Conservation (phyloP, 148 eudicot genomes). For the Cornus florida region DNA sequence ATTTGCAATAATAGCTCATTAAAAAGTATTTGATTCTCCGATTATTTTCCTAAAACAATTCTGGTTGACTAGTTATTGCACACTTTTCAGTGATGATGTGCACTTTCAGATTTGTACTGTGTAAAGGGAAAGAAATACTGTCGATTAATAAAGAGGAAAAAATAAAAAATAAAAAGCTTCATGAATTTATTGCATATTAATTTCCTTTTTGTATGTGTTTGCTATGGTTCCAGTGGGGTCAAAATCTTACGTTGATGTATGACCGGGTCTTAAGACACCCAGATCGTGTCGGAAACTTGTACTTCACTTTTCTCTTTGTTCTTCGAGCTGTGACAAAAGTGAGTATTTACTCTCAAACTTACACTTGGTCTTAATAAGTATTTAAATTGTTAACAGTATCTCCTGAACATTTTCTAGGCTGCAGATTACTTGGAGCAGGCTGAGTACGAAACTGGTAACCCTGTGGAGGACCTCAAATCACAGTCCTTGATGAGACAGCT, state of each 20-base stretch:
- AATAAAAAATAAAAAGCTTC: too few relatives aligned
- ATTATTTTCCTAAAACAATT: too few relatives aligned
- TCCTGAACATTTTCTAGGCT: constrained; percentile 39
- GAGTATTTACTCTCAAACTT: too few relatives aligned
- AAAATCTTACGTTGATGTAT: constrained; percentile 51
- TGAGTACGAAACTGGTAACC: constrained; percentile 73
- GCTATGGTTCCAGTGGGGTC: constrained; percentile 63
- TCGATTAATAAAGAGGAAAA: too few relatives aligned
- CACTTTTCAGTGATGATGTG: too few relatives aligned
- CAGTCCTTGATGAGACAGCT: constrained; percentile 49
- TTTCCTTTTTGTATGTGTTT: neutral
- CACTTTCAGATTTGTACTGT: too few relatives aligned
- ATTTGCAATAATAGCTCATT: too few relatives aligned
- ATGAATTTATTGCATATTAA: neutral
- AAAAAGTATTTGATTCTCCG: neutral
- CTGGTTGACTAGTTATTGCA: neutral
- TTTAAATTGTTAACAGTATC: neutral
- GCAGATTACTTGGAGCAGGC: constrained; percentile 73
- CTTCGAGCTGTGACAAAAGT: too few relatives aligned
- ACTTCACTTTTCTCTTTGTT: neutral
- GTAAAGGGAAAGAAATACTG: too few relatives aligned
- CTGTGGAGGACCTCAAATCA: constrained; percentile 36
- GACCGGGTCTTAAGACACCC: too few relatives aligned
- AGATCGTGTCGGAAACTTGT: too few relatives aligned
- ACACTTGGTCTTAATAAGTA: too few relatives aligned